These are phyloP conservation scores for Nicotiana tomentosiformis DNA, from an alignment of 257 asterid genomes.

Conservation along the genomic window DNA sequence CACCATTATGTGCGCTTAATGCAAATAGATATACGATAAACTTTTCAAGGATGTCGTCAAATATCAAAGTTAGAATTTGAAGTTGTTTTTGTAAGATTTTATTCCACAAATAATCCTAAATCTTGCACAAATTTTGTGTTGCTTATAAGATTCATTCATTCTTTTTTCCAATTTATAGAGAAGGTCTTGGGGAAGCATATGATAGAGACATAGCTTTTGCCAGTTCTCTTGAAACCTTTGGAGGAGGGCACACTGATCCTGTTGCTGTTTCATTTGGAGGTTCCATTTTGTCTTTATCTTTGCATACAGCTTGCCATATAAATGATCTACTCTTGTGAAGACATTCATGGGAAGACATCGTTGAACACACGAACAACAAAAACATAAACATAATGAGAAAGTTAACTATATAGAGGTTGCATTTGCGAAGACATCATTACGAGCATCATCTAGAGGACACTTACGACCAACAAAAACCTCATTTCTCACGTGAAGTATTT, in stretches of 20 bases:
- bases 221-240: conserved; percentile 77
- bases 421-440: neutral
- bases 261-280: conserved; percentile 84
- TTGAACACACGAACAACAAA: neutral
- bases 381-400: neutral
- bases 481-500: neutral
- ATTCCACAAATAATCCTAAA: neutral
- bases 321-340: neutral
- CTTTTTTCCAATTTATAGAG: conserved; percentile 43
- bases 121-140: neutral
- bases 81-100: neutral
- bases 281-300: conserved; percentile 14
- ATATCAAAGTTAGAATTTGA: neutral
- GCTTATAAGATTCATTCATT: neutral
- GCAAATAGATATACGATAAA: neutral
- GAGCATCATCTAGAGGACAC: neutral
- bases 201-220: conserved; percentile 89
- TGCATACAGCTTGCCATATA: neutral
- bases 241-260: conserved; percentile 84
- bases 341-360: neutral
- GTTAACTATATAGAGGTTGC: neutral
- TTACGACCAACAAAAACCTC: neutral
- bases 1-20: neutral
- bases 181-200: conserved; percentile 94
- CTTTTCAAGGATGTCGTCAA: neutral